Conservation (phyloP, 441 rosid genomes). For the Adansonia gregorii region DNA sequence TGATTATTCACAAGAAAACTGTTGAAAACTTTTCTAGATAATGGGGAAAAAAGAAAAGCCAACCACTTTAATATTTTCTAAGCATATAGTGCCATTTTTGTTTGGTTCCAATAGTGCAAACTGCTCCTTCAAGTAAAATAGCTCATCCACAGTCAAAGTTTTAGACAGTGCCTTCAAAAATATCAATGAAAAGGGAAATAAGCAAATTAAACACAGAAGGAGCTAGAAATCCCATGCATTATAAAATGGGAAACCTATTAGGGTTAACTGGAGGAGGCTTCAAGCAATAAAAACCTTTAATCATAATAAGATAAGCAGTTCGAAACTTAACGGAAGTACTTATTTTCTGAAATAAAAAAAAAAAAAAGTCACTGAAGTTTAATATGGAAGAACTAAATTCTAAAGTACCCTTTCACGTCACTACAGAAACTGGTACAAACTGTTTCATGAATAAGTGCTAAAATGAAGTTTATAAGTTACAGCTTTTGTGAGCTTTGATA, state of each 20-base stretch:
- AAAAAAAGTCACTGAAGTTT: background rate
- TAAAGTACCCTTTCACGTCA: background rate
- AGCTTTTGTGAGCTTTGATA: background rate
- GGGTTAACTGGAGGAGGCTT: background rate
- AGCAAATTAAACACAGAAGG: background rate
- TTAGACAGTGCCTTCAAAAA: slow-evolving; percentile 79
- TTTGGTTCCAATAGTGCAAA: slow-evolving; percentile 81
- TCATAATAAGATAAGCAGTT: background rate
- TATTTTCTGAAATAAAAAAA: slow-evolving; percentile 1
- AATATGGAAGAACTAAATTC: background rate
- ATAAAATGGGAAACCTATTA: background rate
- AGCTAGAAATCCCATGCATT: slow-evolving; percentile 18
- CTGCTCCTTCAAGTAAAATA: slow-evolving; percentile 80
- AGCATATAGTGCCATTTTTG: slow-evolving; percentile 74
- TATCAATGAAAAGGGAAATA: slow-evolving; percentile 20
- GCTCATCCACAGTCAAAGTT: slow-evolving; percentile 79
- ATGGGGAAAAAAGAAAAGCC: slow-evolving; percentile 24
- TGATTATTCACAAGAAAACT: slow-evolving; percentile 13
- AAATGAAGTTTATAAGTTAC: background rate
- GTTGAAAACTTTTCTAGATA: background rate
- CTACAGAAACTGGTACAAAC: background rate
- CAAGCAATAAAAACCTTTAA: background rate
- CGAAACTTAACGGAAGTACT: no score
- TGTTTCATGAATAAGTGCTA: background rate
- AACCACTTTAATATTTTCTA: slow-evolving; percentile 74